These are phyloP conservation scores for Asparagopsis taxiformis DNA, from an alignment of 31 red algal species.

Conservation along the genomic window DNA sequence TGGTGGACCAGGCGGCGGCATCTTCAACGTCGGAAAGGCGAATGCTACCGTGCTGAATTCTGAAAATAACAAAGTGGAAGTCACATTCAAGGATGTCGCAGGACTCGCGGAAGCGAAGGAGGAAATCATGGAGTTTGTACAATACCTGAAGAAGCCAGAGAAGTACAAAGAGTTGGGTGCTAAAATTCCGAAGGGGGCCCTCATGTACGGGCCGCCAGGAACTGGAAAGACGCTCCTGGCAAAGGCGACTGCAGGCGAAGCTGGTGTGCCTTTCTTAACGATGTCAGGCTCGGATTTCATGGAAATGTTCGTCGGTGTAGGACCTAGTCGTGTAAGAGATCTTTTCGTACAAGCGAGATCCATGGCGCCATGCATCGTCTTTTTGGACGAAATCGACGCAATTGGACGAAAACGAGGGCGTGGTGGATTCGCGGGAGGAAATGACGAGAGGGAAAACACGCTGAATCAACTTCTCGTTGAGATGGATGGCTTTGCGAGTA, in stretches of 20 bases:
- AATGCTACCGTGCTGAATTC: slow-evolving; percentile 81
- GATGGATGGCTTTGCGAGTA: slow-evolving; percentile 95
- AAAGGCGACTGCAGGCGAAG: slow-evolving; percentile 92
- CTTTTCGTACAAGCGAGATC: slow-evolving; percentile 91
- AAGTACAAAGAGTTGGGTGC: slow-evolving; percentile 90
- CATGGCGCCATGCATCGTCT: slow-evolving; percentile 92
- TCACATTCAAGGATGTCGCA: slow-evolving; percentile 90
- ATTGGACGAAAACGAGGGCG: slow-evolving; percentile 89
- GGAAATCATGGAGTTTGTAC: slow-evolving; percentile 99
- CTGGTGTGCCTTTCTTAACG: slow-evolving; percentile 93
- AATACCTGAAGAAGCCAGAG: slow-evolving; percentile 88
- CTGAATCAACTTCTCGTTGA: slow-evolving; percentile 97
- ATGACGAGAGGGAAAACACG: slow-evolving; percentile 98
- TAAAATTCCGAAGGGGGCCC: slow-evolving; percentile 93
- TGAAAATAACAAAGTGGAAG: slow-evolving; percentile 73
- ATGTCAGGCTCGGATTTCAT: slow-evolving; percentile 97
- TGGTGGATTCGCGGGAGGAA: slow-evolving; percentile 88
- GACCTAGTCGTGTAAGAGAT: slow-evolving; percentile 90
- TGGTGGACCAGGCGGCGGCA: slow-evolving; percentile 65
- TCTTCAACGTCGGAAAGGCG: slow-evolving; percentile 94
- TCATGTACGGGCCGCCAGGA: slow-evolving; percentile 92
- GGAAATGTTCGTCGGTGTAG: slow-evolving; percentile 99
- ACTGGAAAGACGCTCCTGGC: slow-evolving; percentile 97
- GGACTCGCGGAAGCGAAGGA: slow-evolving; percentile 89
- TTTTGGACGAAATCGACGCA: slow-evolving; percentile 98